Percentiles rank a stretch among this genome's conserved stretches.
Conservation (phyloP, 768 basidiomycete species). For the Leucosporidium yakuticum region DNA sequence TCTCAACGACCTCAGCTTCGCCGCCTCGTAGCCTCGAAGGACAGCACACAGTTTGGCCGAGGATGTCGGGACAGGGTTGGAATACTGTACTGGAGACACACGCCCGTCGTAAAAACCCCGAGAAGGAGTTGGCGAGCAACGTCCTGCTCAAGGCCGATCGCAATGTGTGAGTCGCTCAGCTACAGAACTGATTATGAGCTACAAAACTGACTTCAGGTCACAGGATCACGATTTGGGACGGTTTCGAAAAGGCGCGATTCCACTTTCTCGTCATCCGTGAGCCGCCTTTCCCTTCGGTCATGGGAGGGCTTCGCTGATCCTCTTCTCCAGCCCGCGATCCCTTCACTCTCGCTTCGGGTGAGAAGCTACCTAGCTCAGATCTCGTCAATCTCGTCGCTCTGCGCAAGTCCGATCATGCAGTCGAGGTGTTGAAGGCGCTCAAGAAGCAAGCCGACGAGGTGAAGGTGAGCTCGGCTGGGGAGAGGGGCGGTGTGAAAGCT, state of each 20-base stretch:
- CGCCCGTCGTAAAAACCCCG: slow-evolving; percentile 14
- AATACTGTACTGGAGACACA: slow-evolving; percentile 9
- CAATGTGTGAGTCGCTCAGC: slow-evolving; percentile 6
- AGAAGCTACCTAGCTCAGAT: slow-evolving; percentile 22
- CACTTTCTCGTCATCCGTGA: slow-evolving; percentile 45
- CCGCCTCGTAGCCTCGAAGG: background rate
- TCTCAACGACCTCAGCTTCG: background rate
- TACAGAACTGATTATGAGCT: no score
- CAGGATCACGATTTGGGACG: slow-evolving; percentile 26
- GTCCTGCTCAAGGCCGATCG: slow-evolving; percentile 4
- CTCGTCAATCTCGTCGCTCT: slow-evolving; percentile 38
- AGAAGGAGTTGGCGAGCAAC: slow-evolving; percentile 5
- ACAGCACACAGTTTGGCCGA: no score
- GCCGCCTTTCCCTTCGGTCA: slow-evolving; percentile 25
- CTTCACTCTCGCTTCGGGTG: slow-evolving; percentile 13
- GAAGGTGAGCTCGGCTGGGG: slow-evolving; percentile 12
- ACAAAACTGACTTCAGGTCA: no score
- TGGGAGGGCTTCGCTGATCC: background rate
- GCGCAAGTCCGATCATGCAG: slow-evolving; percentile 17
- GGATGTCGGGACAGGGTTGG: slow-evolving; percentile 11
- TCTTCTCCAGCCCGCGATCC: slow-evolving; percentile 29
- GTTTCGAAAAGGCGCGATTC: slow-evolving; percentile 41
- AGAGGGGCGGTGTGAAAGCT: no score
- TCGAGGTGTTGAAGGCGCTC: slow-evolving; percentile 38
- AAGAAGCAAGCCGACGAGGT: slow-evolving; percentile 39